Base-by-base conservation (phyloP, 2,329 filamentous ascomycete species). In the Leptographium procerum region DNA sequence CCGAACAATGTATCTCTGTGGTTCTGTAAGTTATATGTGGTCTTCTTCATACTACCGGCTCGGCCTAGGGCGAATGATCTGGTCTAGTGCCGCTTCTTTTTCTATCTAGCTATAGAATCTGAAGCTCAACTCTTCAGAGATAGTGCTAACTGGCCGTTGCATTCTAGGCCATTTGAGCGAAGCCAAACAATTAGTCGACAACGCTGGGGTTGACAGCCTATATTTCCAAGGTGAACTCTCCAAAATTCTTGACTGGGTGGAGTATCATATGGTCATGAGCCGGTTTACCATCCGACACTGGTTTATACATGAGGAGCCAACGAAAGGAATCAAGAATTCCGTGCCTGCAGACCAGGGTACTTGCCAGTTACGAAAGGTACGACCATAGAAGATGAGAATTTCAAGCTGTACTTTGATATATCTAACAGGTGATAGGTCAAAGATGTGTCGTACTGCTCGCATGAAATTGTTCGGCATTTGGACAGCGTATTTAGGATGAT, bases 261-360 rank as follows among this genome's bases (percentile, higher is more conserved):
- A 60, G 52, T 60, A 60, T 13, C 58, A 60, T 26, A 57, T 55
- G 58, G 58, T 55, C 33, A 52, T 60, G 55, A 34, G 51, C 55
- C 55, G 43, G 19, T 60, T 60, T n/a, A 60, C 34, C 22, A 47
- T 60, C 51, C 55, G 58, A n/a, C 58, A 60, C 55, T 60, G 58
- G 58, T 52, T 57, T 43, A 14, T 53, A n/a, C 31, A 54, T 8
- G 50, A 57, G 2, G 54, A 40, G 33, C 9, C 52, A n/a, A 34
- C 19, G 4, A 57, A 53, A 53, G 56, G 48, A 47, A 34, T 34
- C 10, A 47, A 53, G 16, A 31, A 6, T 26, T 33, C 26, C 28
- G 36, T 26, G 16, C 48, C 56, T 45, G 22, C 5, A 26, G 34
- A 53, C 28, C 34, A 52, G 34, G 36, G 50, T 45, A n/a, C n/a